Conservation (phyloP, 2,329 filamentous ascomycete genomes). For the Zopfia rhizophila region DNA sequence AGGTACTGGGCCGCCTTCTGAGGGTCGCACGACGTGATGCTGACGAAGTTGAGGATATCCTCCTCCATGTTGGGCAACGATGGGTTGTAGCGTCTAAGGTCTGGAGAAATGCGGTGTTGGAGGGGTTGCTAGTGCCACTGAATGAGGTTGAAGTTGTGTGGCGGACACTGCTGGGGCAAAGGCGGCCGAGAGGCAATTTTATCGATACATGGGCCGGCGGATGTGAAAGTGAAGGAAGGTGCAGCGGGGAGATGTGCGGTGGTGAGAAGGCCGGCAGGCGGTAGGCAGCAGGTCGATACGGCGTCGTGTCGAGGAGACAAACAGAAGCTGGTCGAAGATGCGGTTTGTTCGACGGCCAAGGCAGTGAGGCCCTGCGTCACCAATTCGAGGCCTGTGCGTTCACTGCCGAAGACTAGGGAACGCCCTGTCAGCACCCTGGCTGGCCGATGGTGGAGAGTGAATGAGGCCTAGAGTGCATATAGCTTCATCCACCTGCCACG, state of each 20-base stretch:
- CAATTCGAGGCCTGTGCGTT: constrained; percentile 6
- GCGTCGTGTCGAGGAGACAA: constrained; percentile 8
- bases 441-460: neutral
- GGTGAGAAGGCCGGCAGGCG: neutral
- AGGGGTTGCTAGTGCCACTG: neutral
- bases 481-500: no score
- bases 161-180: neutral
- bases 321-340: constrained; percentile 37
- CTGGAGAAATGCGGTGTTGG: neutral
- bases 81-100: constrained; percentile 10
- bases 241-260: constrained; percentile 8
- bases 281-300: neutral
- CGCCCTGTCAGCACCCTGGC: no score
- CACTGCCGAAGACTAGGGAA: constrained; percentile 1
- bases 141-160: neutral
- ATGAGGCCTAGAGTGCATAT: no score
- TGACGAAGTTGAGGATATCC: constrained; percentile 77
- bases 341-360: constrained; percentile 37
- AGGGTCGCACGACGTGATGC: constrained; percentile 80
- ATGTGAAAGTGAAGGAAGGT: constrained; percentile 1
- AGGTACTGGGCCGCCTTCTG: constrained; percentile 85
- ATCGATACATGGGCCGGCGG: neutral
- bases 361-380: constrained; percentile 32
- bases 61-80: constrained; percentile 56
- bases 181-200: neutral